phyloP scores from a whole-genome alignment of 805 yeast species.

The Yamadazyma endophytica region DNA sequence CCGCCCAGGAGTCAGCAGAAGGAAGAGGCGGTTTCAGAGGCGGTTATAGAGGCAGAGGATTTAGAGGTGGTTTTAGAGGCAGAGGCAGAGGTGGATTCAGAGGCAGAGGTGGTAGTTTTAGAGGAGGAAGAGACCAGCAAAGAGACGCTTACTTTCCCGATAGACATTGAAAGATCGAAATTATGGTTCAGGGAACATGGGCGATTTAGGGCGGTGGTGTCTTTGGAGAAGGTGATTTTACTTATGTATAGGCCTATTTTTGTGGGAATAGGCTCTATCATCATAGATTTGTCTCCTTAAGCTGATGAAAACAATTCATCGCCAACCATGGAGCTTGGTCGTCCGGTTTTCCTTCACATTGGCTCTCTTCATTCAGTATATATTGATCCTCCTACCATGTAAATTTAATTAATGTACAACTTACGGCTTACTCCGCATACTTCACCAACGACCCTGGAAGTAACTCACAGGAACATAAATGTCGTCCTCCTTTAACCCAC shows the following conservation, averaged over 20 bases:
- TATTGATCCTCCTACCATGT: no score
- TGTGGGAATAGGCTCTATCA: no score
- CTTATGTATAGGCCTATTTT: no score
- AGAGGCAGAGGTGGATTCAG: slow-evolving; percentile 24
- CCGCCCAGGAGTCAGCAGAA: slow-evolving; percentile 54
- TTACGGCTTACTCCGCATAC: no score
- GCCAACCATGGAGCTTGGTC: no score
- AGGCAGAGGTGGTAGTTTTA: slow-evolving; percentile 14
- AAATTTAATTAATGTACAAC: no score
- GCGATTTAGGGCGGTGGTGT: slow-evolving; percentile 8
- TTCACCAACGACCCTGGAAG: slow-evolving; percentile 19
- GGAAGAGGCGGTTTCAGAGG: slow-evolving; percentile 42
- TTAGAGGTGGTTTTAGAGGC: slow-evolving; percentile 45
- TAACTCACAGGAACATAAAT: slow-evolving; percentile 24
- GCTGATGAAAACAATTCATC: no score
- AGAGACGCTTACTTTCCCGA: background rate
- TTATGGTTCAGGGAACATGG: background rate
- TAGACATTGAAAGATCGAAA: background rate
- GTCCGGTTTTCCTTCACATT: no score
- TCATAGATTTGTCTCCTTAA: no score
- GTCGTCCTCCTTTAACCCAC: slow-evolving; percentile 24
- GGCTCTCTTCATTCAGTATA: no score
- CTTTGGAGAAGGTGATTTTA: slow-evolving; percentile 5
- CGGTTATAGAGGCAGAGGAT: slow-evolving; percentile 43
- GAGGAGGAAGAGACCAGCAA: no score